Evolutionary conservation across 441 rosid genomes (phyloP).

Genomic region (Pelargonium exstipulatum): DNA sequence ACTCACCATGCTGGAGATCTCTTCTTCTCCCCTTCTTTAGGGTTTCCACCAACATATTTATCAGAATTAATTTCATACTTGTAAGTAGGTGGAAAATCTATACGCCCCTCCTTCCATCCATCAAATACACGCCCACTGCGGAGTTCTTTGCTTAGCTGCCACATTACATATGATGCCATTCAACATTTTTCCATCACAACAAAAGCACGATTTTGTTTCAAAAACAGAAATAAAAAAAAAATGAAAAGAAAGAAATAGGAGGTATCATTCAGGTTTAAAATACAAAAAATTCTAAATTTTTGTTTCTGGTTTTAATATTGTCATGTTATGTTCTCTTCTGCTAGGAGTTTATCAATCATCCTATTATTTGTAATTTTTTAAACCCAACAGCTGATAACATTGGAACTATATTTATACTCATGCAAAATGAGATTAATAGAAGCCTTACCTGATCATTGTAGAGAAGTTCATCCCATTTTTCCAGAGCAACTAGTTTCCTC

Average conservation of each 20-base stretch:
- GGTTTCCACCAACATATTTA: slow-evolving; percentile 67
- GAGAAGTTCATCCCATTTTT: slow-evolving; percentile 74
- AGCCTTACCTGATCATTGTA: slow-evolving; percentile 67
- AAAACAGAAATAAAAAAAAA: not conserved
- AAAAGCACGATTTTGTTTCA: not conserved
- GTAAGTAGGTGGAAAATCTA: slow-evolving; percentile 88
- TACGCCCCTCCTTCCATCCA: slow-evolving; percentile 90
- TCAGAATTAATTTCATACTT: slow-evolving; percentile 79
- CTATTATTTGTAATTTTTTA: not conserved
- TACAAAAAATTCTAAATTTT: no score
- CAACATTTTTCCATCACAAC: not conserved
- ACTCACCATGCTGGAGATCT: slow-evolving; percentile 97
- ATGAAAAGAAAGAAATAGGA: no score
- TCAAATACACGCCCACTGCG: slow-evolving; percentile 72
- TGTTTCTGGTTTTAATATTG: no score
- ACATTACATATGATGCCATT: slow-evolving; percentile 22
- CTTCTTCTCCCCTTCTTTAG: slow-evolving; percentile 78
- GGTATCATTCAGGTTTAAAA: no score
- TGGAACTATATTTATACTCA: not conserved
- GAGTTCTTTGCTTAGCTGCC: slow-evolving; percentile 72
- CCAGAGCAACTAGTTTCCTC: slow-evolving; percentile 62
- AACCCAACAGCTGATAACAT: not conserved
- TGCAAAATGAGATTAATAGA: not conserved
- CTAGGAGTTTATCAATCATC: not conserved
- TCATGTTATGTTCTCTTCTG: no score